Evolutionary conservation across 2,329 filamentous ascomycete genomes (phyloP).

Genomic region (Exophiala bonariae): DNA sequence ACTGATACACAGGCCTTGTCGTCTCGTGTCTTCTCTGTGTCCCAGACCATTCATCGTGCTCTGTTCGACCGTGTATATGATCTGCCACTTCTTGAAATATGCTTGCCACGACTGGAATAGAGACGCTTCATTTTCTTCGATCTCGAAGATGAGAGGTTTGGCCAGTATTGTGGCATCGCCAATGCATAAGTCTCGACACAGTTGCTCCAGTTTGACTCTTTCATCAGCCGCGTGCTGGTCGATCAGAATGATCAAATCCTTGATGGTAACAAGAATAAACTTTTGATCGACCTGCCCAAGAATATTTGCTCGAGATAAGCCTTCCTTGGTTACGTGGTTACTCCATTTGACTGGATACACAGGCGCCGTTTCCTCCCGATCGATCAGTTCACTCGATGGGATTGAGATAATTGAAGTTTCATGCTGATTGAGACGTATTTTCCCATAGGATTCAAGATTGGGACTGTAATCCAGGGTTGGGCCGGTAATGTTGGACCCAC

Average conservation of each 20-base stretch:
- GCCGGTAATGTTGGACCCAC: no score
- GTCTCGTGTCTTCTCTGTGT: no score
- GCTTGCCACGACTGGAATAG: conserved; percentile 56
- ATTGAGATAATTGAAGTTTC: no score
- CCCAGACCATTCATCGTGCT: no score
- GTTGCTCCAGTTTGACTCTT: conserved; percentile 72
- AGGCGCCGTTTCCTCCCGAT: no score
- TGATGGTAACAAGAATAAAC: conserved; percentile 69
- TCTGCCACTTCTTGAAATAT: conserved; percentile 73
- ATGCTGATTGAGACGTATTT: no score
- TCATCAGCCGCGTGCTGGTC: conserved; percentile 97
- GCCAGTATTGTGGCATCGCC: conserved; percentile 35
- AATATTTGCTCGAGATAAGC: conserved; percentile 62
- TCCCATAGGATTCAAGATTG: no score
- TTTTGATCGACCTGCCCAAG: conserved; percentile 86
- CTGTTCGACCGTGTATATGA: conserved; percentile 61
- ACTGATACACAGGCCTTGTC: conserved; percentile 34
- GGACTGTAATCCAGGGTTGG: no score
- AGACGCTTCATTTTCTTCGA: conserved; percentile 60
- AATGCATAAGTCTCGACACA: conserved; percentile 62
- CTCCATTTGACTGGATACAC: no score
- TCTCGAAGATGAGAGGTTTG: conserved; percentile 63
- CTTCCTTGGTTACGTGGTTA: conserved; percentile 30
- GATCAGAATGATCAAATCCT: conserved; percentile 68
- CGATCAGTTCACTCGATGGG: no score